Conservation (phyloP, 208 protist species). For the Trypanosoma lewisi region DNA sequence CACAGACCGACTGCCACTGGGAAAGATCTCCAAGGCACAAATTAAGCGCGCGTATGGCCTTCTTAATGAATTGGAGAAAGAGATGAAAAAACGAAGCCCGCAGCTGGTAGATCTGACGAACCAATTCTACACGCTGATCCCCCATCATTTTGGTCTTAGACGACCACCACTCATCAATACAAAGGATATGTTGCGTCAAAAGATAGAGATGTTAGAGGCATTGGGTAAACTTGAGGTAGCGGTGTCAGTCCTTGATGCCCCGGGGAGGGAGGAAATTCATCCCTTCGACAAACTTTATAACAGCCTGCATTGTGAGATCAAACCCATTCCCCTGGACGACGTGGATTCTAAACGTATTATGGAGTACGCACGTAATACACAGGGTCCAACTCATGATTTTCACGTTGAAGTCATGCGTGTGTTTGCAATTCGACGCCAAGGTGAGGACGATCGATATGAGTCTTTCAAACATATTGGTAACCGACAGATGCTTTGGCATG, state of each 20-base stretch:
- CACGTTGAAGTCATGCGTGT: constrained; percentile 64
- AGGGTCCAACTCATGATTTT: constrained; percentile 61
- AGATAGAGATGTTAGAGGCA: constrained; percentile 79
- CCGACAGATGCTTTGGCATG: constrained; percentile 89
- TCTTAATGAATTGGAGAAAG: constrained; percentile 55
- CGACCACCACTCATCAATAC: constrained; percentile 58
- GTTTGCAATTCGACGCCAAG: constrained; percentile 64
- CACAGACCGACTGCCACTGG: constrained; percentile 75
- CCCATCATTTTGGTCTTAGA: constrained; percentile 70
- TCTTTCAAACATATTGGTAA: constrained; percentile 37
- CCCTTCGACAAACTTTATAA: constrained; percentile 63
- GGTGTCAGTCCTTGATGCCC: constrained; percentile 42
- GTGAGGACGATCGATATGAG: constrained; percentile 53
- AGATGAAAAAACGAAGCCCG: constrained; percentile 49
- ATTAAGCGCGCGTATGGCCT: constrained; percentile 51
- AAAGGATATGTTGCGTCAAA: constrained; percentile 52
- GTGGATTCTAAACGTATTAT: constrained; percentile 50
- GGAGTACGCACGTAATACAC: constrained; percentile 70
- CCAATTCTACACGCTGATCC: constrained; percentile 84
- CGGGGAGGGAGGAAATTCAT: constrained; percentile 27
- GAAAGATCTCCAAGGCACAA: constrained; percentile 78
- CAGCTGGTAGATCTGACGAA: constrained; percentile 41
- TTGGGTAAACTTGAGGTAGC: constrained; percentile 82
- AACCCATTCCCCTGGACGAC: constrained; percentile 25
- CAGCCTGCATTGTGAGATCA: constrained; percentile 46